Percentiles rank a stretch among this genome's conserved stretches.
Evolutionary conservation across 179 eudicot genomes (phyloP).

Genomic region (Beta corolliflora): DNA sequence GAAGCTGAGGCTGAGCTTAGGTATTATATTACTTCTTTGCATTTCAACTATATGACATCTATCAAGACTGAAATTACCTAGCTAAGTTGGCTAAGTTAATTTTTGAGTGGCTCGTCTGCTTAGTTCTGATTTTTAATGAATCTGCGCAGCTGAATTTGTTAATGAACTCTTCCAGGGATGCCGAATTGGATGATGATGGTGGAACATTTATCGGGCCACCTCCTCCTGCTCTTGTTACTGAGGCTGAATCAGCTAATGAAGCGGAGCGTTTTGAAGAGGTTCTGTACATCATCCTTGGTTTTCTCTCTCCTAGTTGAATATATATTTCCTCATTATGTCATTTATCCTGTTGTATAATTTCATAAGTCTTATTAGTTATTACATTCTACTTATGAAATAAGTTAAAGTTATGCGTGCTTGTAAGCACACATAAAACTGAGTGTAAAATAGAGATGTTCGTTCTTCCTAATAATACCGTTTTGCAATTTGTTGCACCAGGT

Average conservation of each 20-base stretch:
- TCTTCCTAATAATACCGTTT: conserved; percentile 10
- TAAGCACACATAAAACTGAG: not conserved
- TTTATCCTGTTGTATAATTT: not conserved
- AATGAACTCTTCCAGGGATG: conserved; percentile 52
- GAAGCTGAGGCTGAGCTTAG: conserved; percentile 95
- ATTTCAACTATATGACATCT: not conserved
- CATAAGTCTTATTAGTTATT: not conserved
- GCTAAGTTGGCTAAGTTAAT: not conserved
- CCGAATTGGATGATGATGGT: conserved; percentile 66
- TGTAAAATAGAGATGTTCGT: not conserved
- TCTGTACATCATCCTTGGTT: conserved; percentile 8
- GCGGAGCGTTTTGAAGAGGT: conserved; percentile 99
- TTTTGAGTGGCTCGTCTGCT: not conserved
- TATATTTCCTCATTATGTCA: not conserved
- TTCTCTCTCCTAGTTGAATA: not conserved
- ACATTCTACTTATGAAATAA: not conserved
- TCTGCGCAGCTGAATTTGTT: not conserved
- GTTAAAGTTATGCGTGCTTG: not conserved
- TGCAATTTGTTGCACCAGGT: conserved; percentile 49
- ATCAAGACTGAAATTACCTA: not conserved
- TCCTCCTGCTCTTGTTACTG: conserved; percentile 88
- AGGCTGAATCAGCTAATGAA: conserved; percentile 88
- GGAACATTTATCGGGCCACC: conserved; percentile 83
- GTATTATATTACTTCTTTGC: conserved; percentile 36
- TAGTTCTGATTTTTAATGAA: not conserved